Evolutionary conservation across 1,284 basidiomycete genomes (phyloP), one percentile per base, ranked within the genome.

Genomic region (Tilletia indica): DNA sequence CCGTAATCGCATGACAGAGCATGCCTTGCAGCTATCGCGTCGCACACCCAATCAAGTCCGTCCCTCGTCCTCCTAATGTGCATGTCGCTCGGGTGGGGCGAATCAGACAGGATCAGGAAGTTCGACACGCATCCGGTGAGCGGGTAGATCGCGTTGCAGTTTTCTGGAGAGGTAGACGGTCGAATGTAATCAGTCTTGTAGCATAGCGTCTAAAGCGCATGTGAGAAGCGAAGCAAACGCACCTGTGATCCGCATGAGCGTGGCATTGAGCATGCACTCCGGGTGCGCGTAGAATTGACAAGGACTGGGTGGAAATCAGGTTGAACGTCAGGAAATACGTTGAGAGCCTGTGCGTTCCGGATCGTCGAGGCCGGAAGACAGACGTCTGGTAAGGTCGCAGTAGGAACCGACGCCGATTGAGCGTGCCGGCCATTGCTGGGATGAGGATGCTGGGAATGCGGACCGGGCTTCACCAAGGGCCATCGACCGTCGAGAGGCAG

Each of bases 1-100:
- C 82, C 82, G 83, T 21, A 84, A 68, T 14, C 83, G 73, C 80
- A 84, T 80, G 36, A 84, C 71, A 79, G 31, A 85, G 72, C 16
- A 84, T 73, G 51, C 79, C 76, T 67, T 83, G 77, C 16, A 85
- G 68, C 84, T 83, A 85, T 66, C 78, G 77, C 14, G 78, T 81
- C 8, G 81, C 82, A 6, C 83, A 75, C 0, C 78, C 77, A 38
- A 80, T 77, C 14, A 84, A 72, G 67, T 85, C 82, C 4, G 84
- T 80, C 64, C 82, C 56, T 85, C 84, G 68, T 83, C 82, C 61
- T 85, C 84, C 73, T 84, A 85, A 76, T 85, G 84, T 2, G 78
- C 74, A 58, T 80, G 75, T 16, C 84, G 77, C 61, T 84, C 83
- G 11, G 84, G 84, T 3, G 84, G 71, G 19, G 83, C 81, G 11